phyloP scores from a whole-genome alignment of 1,284 basidiomycete genomes.

The Boletus hoseneyae region DNA sequence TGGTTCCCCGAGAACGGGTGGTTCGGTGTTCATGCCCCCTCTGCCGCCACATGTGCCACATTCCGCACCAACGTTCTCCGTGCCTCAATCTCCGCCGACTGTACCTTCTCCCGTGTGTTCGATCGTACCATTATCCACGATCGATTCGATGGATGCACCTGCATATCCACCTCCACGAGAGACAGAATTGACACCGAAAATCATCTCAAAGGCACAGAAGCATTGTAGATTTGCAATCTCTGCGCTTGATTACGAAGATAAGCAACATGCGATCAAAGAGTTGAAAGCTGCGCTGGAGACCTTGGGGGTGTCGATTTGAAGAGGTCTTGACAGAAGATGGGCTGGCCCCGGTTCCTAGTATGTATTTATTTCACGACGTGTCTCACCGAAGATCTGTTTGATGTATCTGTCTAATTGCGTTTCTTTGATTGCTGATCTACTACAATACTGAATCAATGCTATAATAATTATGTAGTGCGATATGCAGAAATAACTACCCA shows the following conservation, averaged over 20 bases:
- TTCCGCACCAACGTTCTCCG: slow-evolving; percentile 9
- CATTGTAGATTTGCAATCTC: slow-evolving; percentile 90
- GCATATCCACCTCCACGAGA: slow-evolving; percentile 32
- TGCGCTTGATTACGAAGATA: slow-evolving; percentile 89
- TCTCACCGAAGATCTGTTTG: slow-evolving; percentile 1
- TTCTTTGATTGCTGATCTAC: neutral
- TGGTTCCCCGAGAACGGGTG: slow-evolving; percentile 10
- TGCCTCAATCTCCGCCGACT: slow-evolving; percentile 18
- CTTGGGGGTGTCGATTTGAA: slow-evolving; percentile 45
- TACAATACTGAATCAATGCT: slow-evolving; percentile 4
- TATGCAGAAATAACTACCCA: neutral
- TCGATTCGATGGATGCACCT: slow-evolving; percentile 8
- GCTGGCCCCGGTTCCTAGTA: slow-evolving; percentile 4
- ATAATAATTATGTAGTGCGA: slow-evolving; percentile 5
- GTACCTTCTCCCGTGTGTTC: slow-evolving; percentile 1
- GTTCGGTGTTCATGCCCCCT: slow-evolving; percentile 14
- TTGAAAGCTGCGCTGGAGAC: slow-evolving; percentile 69
- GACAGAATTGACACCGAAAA: slow-evolving; percentile 56
- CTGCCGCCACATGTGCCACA: slow-evolving; percentile 12
- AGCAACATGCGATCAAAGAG: slow-evolving; percentile 78
- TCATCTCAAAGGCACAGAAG: slow-evolving; percentile 77
- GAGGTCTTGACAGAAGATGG: neutral
- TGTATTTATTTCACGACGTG: slow-evolving; percentile 8
- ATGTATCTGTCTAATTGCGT: slow-evolving; percentile 1
- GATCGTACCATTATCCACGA: neutral